Conservation (phyloP, 1,139 yeast genomes). For the Debaryomyces sp. region DNA sequence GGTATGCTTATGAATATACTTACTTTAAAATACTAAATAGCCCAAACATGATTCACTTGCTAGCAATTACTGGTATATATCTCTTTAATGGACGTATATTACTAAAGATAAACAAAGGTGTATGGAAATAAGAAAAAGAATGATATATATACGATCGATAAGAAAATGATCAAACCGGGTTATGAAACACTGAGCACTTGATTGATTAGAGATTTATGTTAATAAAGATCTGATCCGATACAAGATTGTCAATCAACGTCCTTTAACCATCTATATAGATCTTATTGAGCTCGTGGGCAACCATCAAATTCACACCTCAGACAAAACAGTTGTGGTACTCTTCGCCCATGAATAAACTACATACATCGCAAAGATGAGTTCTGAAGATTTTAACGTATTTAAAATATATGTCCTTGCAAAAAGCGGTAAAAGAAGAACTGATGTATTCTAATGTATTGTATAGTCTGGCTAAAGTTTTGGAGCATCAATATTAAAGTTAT, state of each 20-base stretch:
- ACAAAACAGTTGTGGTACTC: too few species aligned
- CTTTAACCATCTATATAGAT: too few species aligned
- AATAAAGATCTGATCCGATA: neutral
- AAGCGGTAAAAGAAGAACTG: neutral
- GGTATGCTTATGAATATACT: neutral
- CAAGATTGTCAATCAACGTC: too few species aligned
- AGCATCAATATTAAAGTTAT: slow-evolving; percentile 19
- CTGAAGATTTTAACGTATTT: too few species aligned
- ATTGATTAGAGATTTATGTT: neutral
- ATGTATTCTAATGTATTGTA: neutral
- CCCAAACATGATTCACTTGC: slow-evolving; percentile 9
- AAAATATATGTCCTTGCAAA: too few species aligned
- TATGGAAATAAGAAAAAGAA: neutral
- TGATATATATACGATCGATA: slow-evolving; percentile 6
- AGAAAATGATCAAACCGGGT: slow-evolving; percentile 5
- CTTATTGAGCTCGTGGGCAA: too few species aligned
- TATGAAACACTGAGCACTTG: slow-evolving; percentile 2
- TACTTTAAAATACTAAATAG: slow-evolving; percentile 11
- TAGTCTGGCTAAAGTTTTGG: neutral
- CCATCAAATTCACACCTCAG: too few species aligned
- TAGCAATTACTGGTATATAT: neutral
- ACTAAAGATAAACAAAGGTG: neutral
- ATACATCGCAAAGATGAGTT: too few species aligned
- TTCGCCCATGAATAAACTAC: too few species aligned
- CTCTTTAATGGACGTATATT: neutral